Conservation (phyloP, 257 asterid genomes). For the Mentha longifolia region DNA sequence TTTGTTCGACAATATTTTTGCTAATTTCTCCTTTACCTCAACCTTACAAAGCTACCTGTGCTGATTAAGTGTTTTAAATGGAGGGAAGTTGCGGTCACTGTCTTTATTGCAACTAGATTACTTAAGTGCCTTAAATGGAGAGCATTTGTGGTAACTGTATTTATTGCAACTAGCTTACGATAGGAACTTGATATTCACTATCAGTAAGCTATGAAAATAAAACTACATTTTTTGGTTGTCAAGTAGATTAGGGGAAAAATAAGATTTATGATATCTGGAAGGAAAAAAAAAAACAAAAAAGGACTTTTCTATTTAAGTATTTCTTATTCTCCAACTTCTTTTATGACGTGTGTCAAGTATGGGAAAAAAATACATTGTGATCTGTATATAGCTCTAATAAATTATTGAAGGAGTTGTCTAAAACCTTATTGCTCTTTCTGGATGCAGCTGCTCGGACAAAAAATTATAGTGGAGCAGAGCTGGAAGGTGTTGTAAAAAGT, state of each 20-base stretch:
- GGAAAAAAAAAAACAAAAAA: neutral
- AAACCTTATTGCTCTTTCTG: conserved; percentile 24
- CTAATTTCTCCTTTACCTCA: conserved; percentile 15
- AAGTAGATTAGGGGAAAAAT: neutral
- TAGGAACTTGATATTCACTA: conserved; percentile 11
- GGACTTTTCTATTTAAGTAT: neutral
- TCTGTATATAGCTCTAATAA: neutral
- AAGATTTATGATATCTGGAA: conserved; percentile 1
- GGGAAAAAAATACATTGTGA: too few relatives aligned
- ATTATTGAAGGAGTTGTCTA: conserved; percentile 4
- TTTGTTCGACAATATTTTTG: conserved; percentile 7
- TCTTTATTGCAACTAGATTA: too few relatives aligned
- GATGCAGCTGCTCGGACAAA: conserved; percentile 94
- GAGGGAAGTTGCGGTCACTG: too few relatives aligned
- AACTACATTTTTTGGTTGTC: neutral
- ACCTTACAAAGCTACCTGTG: neutral
- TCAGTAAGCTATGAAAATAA: neutral
- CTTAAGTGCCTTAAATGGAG: too few relatives aligned
- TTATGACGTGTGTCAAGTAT: conserved; percentile 6
- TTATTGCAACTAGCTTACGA: too few relatives aligned
- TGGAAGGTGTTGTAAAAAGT: conserved; percentile 99
- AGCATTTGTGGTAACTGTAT: too few relatives aligned
- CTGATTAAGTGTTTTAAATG: too few relatives aligned
- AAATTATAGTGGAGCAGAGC: conserved; percentile 98
- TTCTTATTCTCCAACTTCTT: neutral